Conservation (phyloP, 2,329 filamentous ascomycete species). For the Teratosphaeriaceae sp. region DNA sequence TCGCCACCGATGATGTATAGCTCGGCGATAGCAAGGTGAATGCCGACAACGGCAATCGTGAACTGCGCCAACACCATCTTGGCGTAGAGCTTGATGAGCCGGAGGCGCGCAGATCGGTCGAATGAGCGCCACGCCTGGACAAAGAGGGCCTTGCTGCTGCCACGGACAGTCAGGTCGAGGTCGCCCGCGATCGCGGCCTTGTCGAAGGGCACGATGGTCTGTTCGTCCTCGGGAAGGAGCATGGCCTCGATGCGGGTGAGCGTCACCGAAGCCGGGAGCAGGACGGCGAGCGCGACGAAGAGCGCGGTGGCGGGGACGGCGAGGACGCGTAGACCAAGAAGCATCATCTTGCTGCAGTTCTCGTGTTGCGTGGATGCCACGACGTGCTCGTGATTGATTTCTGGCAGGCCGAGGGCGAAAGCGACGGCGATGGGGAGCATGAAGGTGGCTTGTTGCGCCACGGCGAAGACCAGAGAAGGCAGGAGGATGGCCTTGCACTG, state of each 20-base stretch:
- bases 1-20: slow-evolving; percentile 25
- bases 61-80: slow-evolving; percentile 58
- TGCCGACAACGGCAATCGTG: slow-evolving; percentile 19
- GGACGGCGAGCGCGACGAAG: slow-evolving; percentile 56
- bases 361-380: slow-evolving; percentile 17
- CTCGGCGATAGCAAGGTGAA: slow-evolving; percentile 22
- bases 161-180: slow-evolving; percentile 65
- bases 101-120: slow-evolving; percentile 61
- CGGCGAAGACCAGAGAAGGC: slow-evolving; percentile 59
- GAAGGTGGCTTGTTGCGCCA: slow-evolving; percentile 46
- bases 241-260: slow-evolving; percentile 81
- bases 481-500: slow-evolving; percentile 62
- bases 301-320: slow-evolving; percentile 31
- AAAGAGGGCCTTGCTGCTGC: slow-evolving; percentile 52
- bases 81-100: slow-evolving; percentile 66
- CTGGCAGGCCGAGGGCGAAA: slow-evolving; percentile 41
- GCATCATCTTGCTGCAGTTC: slow-evolving; percentile 20
- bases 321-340: slow-evolving; percentile 37
- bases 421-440: slow-evolving; percentile 44
- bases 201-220: slow-evolving; percentile 86
- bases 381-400: slow-evolving; percentile 24
- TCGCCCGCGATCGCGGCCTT: slow-evolving; percentile 65
- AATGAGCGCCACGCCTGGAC: slow-evolving; percentile 75
- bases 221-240: slow-evolving; percentile 71
- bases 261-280: slow-evolving; percentile 73